A percentile compares a stretch with the other conserved stretches of the same genome.
These are phyloP conservation scores for Alternaria ethzedia DNA, from an alignment of 2,329 filamentous ascomycete genomes.

Conservation along the genomic window DNA sequence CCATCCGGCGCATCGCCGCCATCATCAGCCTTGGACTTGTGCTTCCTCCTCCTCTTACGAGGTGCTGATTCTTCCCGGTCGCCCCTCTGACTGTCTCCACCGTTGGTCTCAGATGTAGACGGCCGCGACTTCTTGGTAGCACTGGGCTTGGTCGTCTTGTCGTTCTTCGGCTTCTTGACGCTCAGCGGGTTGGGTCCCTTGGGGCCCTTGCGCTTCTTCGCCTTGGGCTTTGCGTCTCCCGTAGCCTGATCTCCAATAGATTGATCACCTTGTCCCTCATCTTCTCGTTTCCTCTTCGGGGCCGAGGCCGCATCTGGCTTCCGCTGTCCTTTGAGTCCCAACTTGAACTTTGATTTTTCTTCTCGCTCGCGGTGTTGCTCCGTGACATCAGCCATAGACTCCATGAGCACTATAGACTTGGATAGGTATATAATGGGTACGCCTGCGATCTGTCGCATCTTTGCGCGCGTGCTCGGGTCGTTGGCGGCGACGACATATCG, in stretches of 20 bases:
- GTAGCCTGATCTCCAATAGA: slow-evolving; percentile 28
- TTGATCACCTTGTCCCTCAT: slow-evolving; percentile 53
- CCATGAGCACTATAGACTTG: slow-evolving; percentile 78
- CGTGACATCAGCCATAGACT: slow-evolving; percentile 75
- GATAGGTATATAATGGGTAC: slow-evolving; percentile 81
- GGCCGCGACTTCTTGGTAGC: slow-evolving; percentile 23
- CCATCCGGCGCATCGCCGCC: slow-evolving; percentile 19
- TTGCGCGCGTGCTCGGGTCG: slow-evolving; percentile 66
- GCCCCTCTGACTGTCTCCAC: slow-evolving; percentile 6
- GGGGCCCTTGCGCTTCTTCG: slow-evolving; percentile 65
- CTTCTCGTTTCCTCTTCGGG: slow-evolving; percentile 50
- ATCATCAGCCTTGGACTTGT: slow-evolving; percentile 44
- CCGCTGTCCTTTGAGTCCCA: slow-evolving; percentile 64
- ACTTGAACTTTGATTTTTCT: slow-evolving; percentile 76
- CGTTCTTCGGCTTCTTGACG: slow-evolving; percentile 71
- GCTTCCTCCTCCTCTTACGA: slow-evolving; percentile 50
- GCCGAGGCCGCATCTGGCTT: slow-evolving; percentile 35
- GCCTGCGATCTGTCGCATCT: slow-evolving; percentile 71
- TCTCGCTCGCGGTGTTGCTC: slow-evolving; percentile 68
- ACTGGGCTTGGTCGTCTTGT: slow-evolving; percentile 14
- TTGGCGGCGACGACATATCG: slow-evolving; percentile 80
- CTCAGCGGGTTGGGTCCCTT: slow-evolving; percentile 76
- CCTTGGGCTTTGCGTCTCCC: slow-evolving; percentile 34
- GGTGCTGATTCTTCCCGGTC: slow-evolving; percentile 33
- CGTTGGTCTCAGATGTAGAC: slow-evolving; percentile 15